Percentiles rank a stretch among this genome's conserved stretches.
phyloP scores from a whole-genome alignment of 2,329 filamentous ascomycete species.

The Chrysoporthe puriensis region DNA sequence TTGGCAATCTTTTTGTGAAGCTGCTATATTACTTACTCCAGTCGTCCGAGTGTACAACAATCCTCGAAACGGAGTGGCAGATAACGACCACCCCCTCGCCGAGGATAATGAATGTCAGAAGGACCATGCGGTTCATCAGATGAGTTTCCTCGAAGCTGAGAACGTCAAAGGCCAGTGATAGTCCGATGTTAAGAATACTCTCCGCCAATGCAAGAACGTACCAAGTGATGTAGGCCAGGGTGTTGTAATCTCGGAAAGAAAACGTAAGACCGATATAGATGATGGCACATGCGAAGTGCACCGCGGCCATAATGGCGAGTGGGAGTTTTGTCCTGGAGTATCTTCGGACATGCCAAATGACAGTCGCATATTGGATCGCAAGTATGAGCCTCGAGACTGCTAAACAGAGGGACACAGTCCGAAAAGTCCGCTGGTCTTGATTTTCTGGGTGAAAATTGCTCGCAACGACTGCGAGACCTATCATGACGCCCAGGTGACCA shows the following conservation, averaged over 20 bases:
- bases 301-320: constrained; percentile 27
- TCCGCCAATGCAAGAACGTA: constrained; percentile 60
- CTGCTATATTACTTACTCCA: constrained; percentile 39
- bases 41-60: constrained; percentile 46
- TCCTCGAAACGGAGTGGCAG: constrained; percentile 52
- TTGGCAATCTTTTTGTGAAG: neutral
- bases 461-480: constrained; percentile 66
- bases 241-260: constrained; percentile 41
- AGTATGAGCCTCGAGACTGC: constrained; percentile 56
- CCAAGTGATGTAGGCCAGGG: constrained; percentile 49
- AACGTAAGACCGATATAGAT: constrained; percentile 48
- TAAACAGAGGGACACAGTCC: constrained; percentile 51
- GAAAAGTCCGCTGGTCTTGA: constrained; percentile 44
- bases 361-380: constrained; percentile 56
- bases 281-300: constrained; percentile 42
- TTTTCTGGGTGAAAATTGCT: constrained; percentile 46
- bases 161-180: constrained; percentile 59
- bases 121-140: constrained; percentile 64
- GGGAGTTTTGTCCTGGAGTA: constrained; percentile 12
- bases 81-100: constrained; percentile 69
- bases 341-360: constrained; percentile 45
- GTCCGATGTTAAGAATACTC: constrained; percentile 51
- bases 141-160: constrained; percentile 66
- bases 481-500: constrained; percentile 65
- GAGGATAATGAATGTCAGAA: constrained; percentile 67